Percentiles rank a stretch among this genome's conserved stretches.
phyloP scores from a whole-genome alignment of 1,284 basidiomycete species.

The Sphagnurus paluster region DNA sequence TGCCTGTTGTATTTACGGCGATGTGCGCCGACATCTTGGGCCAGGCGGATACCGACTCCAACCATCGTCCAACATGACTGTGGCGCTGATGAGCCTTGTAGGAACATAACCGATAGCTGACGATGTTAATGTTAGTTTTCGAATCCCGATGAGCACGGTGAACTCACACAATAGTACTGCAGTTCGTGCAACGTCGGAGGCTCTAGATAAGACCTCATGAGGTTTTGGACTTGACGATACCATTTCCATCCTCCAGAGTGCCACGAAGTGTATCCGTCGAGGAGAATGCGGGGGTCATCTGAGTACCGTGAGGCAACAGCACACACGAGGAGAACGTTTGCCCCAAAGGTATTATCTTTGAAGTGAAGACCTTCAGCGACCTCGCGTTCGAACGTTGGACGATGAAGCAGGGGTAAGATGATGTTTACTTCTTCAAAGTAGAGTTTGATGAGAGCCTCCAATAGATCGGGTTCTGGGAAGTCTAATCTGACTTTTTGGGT shows the following conservation, averaged over 20 bases:
- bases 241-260: constrained; percentile 77
- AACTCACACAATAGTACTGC: constrained; percentile 43
- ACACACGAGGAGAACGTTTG: constrained; percentile 74
- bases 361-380: constrained; percentile 59
- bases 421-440: constrained; percentile 70
- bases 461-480: constrained; percentile 67
- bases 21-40: constrained; percentile 71
- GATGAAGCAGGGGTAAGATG: constrained; percentile 75
- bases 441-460: constrained; percentile 57
- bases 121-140: background rate
- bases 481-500: constrained; percentile 33
- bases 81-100: constrained; percentile 63
- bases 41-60: constrained; percentile 69
- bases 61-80: constrained; percentile 74
- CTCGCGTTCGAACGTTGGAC: constrained; percentile 66
- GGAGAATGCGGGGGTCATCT: constrained; percentile 62
- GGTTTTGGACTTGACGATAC: constrained; percentile 60
- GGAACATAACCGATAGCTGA: constrained; percentile 47
- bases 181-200: constrained; percentile 39
- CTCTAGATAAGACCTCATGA: constrained; percentile 30
- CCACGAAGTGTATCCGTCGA: constrained; percentile 38
- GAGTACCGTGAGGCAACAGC: constrained; percentile 73
- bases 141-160: background rate
- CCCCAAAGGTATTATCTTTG: constrained; percentile 61
- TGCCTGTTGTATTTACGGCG: constrained; percentile 44